Conservation (phyloP, 2,329 filamentous ascomycete species). For the Aspergillus glaucus region DNA sequence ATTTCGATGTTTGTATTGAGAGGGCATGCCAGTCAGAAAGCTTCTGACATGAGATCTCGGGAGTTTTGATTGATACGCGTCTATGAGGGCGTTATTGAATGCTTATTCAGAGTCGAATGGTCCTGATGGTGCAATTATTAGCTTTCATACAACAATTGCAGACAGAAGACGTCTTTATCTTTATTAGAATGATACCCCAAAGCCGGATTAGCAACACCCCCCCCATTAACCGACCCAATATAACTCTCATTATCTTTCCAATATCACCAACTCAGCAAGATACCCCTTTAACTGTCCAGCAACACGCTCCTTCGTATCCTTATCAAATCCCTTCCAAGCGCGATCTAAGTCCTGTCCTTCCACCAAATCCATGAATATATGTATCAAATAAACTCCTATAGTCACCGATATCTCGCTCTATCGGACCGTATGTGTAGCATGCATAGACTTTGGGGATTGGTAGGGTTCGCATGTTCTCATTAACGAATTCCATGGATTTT, state of each 20-base stretch:
- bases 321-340: conserved; percentile 8
- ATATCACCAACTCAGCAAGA: conserved; percentile 8
- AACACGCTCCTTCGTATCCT: conserved; percentile 3
- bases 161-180: too few relatives aligned
- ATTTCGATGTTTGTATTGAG: conserved; percentile 11
- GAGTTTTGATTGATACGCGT: conserved; percentile 12
- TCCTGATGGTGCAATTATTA: conserved; percentile 1
- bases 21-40: conserved; percentile 11
- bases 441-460: conserved; percentile 12
- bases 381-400: conserved; percentile 12
- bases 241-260: conserved; percentile 1
- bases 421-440: conserved; percentile 11
- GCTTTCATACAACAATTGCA: too few relatives aligned
- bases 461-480: conserved; percentile 9
- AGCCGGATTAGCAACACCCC: conserved; percentile 9
- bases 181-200: too few relatives aligned
- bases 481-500: conserved; percentile 12
- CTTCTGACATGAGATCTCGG: conserved; percentile 11
- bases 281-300: conserved; percentile 8
- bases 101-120: conserved; percentile 20
- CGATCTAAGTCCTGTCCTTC: conserved; percentile 9
- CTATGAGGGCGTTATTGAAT: conserved; percentile 19
- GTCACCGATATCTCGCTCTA: conserved; percentile 10
- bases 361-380: conserved; percentile 15
- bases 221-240: conserved; percentile 11